These are phyloP conservation scores for Graphium sp. DNA, from an alignment of 2,329 filamentous ascomycete genomes.

Conservation along the genomic window DNA sequence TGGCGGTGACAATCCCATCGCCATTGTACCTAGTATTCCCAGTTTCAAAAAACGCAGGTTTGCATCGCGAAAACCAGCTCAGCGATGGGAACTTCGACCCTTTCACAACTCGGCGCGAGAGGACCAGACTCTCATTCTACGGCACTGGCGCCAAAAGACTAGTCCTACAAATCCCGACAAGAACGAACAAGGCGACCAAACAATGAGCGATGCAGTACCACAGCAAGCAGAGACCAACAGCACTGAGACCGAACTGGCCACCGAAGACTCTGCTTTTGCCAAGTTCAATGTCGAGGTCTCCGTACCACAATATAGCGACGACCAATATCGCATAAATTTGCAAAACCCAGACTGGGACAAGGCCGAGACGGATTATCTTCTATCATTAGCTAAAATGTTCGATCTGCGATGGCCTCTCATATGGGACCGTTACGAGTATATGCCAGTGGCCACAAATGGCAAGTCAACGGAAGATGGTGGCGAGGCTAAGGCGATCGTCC, in stretches of 20 bases:
- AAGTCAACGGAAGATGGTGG: slow-evolving; percentile 26
- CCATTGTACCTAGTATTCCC: slow-evolving; percentile 43
- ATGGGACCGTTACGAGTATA: slow-evolving; percentile 80
- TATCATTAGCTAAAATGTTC: slow-evolving; percentile 58
- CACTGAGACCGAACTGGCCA: slow-evolving; percentile 9
- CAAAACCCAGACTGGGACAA: slow-evolving; percentile 69
- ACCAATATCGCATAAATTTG: slow-evolving; percentile 66
- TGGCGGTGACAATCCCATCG: slow-evolving; percentile 49
- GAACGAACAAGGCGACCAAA: slow-evolving; percentile 13
- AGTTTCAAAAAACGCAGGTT: slow-evolving; percentile 42
- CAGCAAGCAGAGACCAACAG: slow-evolving; percentile 15
- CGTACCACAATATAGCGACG: slow-evolving; percentile 68
- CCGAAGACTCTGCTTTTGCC: slow-evolving; percentile 52
- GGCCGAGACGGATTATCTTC: slow-evolving; percentile 85
- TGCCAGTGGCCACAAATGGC: slow-evolving; percentile 24
- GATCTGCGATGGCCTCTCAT: slow-evolving; percentile 85
- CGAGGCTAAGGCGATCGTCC: slow-evolving; percentile 34
- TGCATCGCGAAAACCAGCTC: slow-evolving; percentile 34
- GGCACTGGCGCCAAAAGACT: slow-evolving; percentile 70
- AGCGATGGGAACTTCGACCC: slow-evolving; percentile 47
- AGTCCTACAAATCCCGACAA: no score
- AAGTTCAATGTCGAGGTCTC: slow-evolving; percentile 77
- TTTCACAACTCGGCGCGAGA: slow-evolving; percentile 66
- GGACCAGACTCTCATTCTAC: slow-evolving; percentile 50
- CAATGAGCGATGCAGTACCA: slow-evolving; percentile 17